These are phyloP conservation scores for Chaetomium olivaceum DNA, from an alignment of 2,329 filamentous ascomycete species.

Conservation along the genomic window DNA sequence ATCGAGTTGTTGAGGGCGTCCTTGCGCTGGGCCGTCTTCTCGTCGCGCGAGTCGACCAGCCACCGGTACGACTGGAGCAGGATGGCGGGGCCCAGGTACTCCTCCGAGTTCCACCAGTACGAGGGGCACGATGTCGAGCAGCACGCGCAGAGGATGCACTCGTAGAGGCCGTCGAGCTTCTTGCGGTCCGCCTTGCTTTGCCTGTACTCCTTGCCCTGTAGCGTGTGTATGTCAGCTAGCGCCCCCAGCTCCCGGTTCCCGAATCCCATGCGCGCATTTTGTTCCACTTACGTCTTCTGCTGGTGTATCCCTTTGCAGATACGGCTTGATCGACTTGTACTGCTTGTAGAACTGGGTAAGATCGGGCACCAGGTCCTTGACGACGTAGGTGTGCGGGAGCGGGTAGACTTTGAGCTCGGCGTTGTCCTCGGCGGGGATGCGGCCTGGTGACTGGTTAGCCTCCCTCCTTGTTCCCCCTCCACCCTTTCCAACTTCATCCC, in stretches of 20 bases:
- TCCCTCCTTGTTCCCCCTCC: background rate
- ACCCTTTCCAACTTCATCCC: background rate
- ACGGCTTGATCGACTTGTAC: constrained; percentile 99
- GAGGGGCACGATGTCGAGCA: constrained; percentile 99
- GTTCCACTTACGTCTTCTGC: constrained; percentile 70
- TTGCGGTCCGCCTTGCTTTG: constrained; percentile 89
- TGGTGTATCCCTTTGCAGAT: constrained; percentile 87
- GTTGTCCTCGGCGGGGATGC: constrained; percentile 80
- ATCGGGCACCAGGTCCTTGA: constrained; percentile 98
- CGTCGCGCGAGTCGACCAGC: constrained; percentile 92
- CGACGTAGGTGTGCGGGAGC: constrained; percentile 95
- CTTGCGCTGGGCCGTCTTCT: constrained; percentile 85
- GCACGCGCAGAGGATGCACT: constrained; percentile 99
- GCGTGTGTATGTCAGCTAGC: constrained; percentile 9
- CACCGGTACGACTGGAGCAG: constrained; percentile 98
- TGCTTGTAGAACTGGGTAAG: constrained; percentile 99
- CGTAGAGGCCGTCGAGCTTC: constrained; percentile 97
- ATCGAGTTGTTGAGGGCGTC: constrained; percentile 95
- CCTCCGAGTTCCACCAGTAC: constrained; percentile 99
- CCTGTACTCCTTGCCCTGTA: constrained; percentile 84
- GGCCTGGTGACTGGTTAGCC: constrained; percentile 58
- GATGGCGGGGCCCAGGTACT: constrained; percentile 96
- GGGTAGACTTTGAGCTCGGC: constrained; percentile 94
- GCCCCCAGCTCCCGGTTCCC: too few relatives aligned
- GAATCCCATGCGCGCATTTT: background rate